Base-by-base conservation (phyloP, 2,329 filamentous ascomycete species). In the Beauveria australis region DNA sequence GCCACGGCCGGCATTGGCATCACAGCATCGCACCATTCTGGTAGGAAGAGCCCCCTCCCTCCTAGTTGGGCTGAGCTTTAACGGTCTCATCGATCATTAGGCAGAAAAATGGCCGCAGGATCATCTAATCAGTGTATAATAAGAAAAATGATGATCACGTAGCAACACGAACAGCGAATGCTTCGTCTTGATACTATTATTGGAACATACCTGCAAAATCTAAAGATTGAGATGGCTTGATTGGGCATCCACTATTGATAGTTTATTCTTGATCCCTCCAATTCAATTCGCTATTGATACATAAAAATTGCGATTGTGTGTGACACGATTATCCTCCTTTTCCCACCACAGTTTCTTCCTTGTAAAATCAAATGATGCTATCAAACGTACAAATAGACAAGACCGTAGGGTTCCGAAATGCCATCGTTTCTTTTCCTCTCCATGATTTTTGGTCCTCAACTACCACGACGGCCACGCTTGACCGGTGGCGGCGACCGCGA, bases 401-500 rank as follows among this genome's bases (percentile, higher is more conserved):
- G 49, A 43, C 41, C 19, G 19, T 46, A 55, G 19, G 41, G 10
- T 40, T 12, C 18, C 19, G 24, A 33, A 46, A 46, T 51, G 10
- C 10, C 24, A 52, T 40, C 24, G 16, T 26, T 57, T 52, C 53
- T 56, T 41, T 19, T 14, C 53, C 44, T 19, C 26, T 51, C 47
- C 24, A 37, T 8, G 9, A 28, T 33, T 14, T 7, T 7, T n/a
- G n/a, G 16, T n/a, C n/a, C 48, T 68, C 61, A 70, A 56, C 65
- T 68, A 37, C 65, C 66, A n/a, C 67, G 67, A 48, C 71, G 65
- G 46, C 69, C 70, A 44, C 69, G 69, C 61, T 72, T 72, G 64
- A 69, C 62, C 10, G 70, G 70, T 9, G 70, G 69, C 41, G 70
- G 70, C 28, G 70, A 72, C 52, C 67, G 62, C 22, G 70, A 72